Percentiles rank a stretch among this genome's conserved stretches.
phyloP scores from a whole-genome alignment of 768 basidiomycete genomes.

The Daedaleopsis nitida region DNA sequence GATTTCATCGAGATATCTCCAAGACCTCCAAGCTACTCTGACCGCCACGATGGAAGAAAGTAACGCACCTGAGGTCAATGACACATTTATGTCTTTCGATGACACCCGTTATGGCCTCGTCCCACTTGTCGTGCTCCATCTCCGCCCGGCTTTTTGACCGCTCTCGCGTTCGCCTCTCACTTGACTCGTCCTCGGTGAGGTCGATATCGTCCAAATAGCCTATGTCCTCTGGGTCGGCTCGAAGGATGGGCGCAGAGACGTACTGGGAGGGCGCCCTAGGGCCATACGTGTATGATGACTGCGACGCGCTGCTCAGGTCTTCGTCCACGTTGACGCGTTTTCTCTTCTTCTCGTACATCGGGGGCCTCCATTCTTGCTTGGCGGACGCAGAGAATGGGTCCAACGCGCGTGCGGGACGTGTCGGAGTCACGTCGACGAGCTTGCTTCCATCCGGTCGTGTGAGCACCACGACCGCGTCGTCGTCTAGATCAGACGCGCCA shows the following conservation, averaged over 20 bases:
- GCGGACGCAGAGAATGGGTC: constrained; percentile 24
- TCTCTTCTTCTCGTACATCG: constrained; percentile 21
- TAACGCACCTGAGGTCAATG: constrained; percentile 56
- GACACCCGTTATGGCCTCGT: constrained; percentile 43
- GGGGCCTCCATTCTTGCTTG: constrained; percentile 20
- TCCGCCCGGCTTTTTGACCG: constrained; percentile 22
- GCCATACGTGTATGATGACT: constrained; percentile 1
- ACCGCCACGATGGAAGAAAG: too few species aligned
- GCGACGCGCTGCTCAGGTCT: constrained; percentile 2
- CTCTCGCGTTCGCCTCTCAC: constrained; percentile 7
- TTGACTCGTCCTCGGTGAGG: constrained; percentile 16
- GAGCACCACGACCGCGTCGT: constrained; percentile 2
- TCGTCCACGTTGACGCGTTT: constrained; percentile 10
- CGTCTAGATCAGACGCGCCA: constrained; percentile 14
- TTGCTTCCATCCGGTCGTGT: background rate
- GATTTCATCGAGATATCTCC: too few species aligned
- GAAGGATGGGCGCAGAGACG: background rate
- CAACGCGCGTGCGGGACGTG: constrained; percentile 13
- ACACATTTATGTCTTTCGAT: constrained; percentile 51
- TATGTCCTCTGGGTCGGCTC: background rate
- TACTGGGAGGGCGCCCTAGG: background rate
- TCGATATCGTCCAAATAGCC: constrained; percentile 5
- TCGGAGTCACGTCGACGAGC: constrained; percentile 11
- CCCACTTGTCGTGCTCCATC: constrained; percentile 47
- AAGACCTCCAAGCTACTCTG: too few species aligned